These are phyloP conservation scores for Neonectria punicea DNA, from an alignment of 2,329 filamentous ascomycete genomes.

Conservation along the genomic window DNA sequence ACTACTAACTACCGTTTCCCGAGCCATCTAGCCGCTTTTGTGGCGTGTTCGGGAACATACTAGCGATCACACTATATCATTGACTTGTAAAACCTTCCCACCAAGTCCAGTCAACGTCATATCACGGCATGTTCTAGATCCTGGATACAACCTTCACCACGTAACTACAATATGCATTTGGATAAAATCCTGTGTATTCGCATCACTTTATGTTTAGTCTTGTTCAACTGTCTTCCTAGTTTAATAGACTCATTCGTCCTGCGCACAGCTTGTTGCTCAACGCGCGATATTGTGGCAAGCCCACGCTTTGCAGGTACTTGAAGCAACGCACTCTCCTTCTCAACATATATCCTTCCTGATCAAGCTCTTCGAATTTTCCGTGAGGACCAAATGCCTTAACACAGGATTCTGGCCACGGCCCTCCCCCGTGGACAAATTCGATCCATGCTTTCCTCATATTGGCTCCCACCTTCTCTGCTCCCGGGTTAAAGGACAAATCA, in stretches of 20 bases:
- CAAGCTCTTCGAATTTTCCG: constrained; percentile 48
- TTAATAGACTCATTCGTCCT: constrained; percentile 55
- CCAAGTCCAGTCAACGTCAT: not conserved
- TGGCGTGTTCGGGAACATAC: not conserved
- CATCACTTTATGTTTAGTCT: no score
- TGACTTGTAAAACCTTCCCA: not conserved
- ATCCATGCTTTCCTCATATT: constrained; percentile 55
- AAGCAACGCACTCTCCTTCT: constrained; percentile 16
- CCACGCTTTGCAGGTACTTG: constrained; percentile 43
- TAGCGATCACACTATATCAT: not conserved
- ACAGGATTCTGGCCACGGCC: constrained; percentile 48
- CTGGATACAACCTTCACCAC: no score
- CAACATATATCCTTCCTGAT: constrained; percentile 41
- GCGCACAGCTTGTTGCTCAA: constrained; percentile 48
- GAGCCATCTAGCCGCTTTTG: not conserved
- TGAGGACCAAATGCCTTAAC: constrained; percentile 51
- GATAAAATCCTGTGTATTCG: no score
- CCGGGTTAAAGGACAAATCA: constrained; percentile 48
- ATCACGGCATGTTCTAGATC: no score
- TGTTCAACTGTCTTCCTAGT: constrained; percentile 25
- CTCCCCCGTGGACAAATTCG: constrained; percentile 48
- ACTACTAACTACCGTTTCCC: not conserved
- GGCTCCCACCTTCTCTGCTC: constrained; percentile 46
- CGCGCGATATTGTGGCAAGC: constrained; percentile 42
- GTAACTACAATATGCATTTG: no score